Conservation (phyloP, 2,329 filamentous ascomycete species). For the Chrysoporthe deuterocubensis region DNA sequence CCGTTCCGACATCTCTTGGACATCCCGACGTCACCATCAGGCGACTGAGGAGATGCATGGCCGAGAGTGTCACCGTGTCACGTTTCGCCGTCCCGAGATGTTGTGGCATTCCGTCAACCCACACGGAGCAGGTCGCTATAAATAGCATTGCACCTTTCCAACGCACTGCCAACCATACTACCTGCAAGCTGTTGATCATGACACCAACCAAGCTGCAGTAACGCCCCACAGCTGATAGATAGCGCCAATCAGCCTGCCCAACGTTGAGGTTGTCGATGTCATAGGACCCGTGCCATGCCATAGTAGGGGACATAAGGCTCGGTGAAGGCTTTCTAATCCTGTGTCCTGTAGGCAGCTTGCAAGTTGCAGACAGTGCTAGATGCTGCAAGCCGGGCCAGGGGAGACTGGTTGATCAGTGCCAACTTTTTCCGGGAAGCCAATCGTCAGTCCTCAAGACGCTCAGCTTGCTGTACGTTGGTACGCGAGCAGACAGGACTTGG, state of each 20-base stretch:
- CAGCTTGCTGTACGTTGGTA: background rate
- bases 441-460: background rate
- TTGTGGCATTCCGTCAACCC: background rate
- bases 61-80: background rate
- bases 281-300: background rate
- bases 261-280: background rate
- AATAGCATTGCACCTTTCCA: background rate
- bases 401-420: background rate
- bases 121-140: slow-evolving; percentile 11
- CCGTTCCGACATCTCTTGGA: background rate
- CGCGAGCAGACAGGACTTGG: background rate
- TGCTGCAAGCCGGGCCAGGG: background rate
- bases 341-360: too few species aligned
- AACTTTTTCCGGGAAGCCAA: background rate
- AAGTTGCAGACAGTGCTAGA: background rate
- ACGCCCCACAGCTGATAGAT: background rate
- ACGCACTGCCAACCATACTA: slow-evolving; percentile 12
- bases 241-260: slow-evolving; percentile 8
- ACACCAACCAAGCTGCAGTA: slow-evolving; percentile 8
- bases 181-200: slow-evolving; percentile 23
- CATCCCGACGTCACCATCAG: background rate
- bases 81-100: slow-evolving; percentile 2
- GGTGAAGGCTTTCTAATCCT: background rate
- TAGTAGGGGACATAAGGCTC: background rate
- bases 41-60: background rate